Evolutionary conservation across 768 basidiomycete species (phyloP).

Genomic region (Lepiota venenata): DNA sequence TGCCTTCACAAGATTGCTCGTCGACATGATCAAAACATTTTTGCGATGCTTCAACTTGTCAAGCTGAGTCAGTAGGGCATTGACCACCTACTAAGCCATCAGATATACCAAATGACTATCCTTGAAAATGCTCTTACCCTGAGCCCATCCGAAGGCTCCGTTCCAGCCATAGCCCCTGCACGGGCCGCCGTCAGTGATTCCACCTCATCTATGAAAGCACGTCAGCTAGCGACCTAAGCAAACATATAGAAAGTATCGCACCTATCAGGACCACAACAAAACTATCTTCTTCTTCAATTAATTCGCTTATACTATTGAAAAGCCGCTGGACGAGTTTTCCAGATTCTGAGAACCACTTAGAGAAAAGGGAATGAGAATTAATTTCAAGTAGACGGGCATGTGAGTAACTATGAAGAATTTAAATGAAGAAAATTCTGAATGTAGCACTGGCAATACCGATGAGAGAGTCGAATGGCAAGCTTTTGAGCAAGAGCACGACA

Average conservation of each 20-base stretch:
- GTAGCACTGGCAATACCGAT: constrained; percentile 46
- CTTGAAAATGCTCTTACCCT: constrained; percentile 45
- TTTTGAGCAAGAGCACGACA: constrained; percentile 96
- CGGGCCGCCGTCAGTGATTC: constrained; percentile 94
- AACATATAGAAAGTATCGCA: constrained; percentile 21
- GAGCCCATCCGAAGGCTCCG: constrained; percentile 93
- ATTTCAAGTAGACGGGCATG: constrained; percentile 91
- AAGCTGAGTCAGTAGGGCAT: constrained; percentile 93
- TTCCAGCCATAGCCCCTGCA: constrained; percentile 92
- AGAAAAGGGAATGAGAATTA: constrained; percentile 97
- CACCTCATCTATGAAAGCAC: constrained; percentile 72
- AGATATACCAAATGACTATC: constrained; percentile 16
- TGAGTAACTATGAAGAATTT: constrained; percentile 56
- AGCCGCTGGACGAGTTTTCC: constrained; percentile 96
- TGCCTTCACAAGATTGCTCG: constrained; percentile 91
- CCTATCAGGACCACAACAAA: constrained; percentile 96
- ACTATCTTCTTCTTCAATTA: constrained; percentile 87
- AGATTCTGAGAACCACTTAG: constrained; percentile 98
- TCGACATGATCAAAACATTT: constrained; percentile 95
- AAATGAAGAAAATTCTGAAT: neutral
- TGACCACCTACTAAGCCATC: constrained; percentile 70
- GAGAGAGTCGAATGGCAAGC: constrained; percentile 83
- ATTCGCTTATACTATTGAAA: constrained; percentile 84
- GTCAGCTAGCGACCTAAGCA: neutral
- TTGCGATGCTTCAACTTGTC: constrained; percentile 92